These are phyloP conservation scores for Neonectria ditissima DNA, from an alignment of 2,329 filamentous ascomycete genomes.

Conservation along the genomic window DNA sequence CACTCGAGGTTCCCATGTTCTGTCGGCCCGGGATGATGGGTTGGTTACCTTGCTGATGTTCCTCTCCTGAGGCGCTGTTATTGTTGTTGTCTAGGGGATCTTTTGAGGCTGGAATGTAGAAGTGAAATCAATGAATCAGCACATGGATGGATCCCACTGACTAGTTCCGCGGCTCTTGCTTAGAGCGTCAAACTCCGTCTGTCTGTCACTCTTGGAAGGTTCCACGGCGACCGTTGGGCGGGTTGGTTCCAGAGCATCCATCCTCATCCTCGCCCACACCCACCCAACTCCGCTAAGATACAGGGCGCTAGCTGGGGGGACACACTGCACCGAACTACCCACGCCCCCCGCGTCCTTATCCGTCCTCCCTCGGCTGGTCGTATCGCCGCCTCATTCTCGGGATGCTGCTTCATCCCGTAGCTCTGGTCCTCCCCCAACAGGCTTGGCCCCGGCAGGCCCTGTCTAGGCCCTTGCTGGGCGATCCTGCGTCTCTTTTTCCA, in stretches of 20 bases:
- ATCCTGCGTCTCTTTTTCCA: background rate
- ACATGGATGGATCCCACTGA: no score
- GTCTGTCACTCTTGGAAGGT: background rate
- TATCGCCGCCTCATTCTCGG: conserved; percentile 30
- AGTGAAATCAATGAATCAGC: no score
- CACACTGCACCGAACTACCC: no score
- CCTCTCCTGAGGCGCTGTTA: no score
- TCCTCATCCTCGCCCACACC: no score
- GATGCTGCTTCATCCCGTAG: conserved; percentile 32
- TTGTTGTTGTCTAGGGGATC: background rate
- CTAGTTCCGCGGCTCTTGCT: no score
- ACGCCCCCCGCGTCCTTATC: background rate
- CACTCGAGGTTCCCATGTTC: background rate
- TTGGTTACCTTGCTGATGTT: no score
- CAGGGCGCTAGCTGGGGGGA: background rate
- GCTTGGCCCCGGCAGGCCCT: conserved; percentile 34
- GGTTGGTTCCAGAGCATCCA: background rate
- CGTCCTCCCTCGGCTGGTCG: conserved; percentile 7
- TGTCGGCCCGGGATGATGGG: conserved; percentile 2
- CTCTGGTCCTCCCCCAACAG: conserved; percentile 37
- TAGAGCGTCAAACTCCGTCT: no score
- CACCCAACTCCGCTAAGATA: background rate
- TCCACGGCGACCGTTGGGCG: background rate
- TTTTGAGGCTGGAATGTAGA: conserved; percentile 2
- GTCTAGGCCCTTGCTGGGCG: conserved; percentile 13